These are phyloP conservation scores for Suillus weaverae DNA, from an alignment of 768 basidiomycete species.

Conservation along the genomic window DNA sequence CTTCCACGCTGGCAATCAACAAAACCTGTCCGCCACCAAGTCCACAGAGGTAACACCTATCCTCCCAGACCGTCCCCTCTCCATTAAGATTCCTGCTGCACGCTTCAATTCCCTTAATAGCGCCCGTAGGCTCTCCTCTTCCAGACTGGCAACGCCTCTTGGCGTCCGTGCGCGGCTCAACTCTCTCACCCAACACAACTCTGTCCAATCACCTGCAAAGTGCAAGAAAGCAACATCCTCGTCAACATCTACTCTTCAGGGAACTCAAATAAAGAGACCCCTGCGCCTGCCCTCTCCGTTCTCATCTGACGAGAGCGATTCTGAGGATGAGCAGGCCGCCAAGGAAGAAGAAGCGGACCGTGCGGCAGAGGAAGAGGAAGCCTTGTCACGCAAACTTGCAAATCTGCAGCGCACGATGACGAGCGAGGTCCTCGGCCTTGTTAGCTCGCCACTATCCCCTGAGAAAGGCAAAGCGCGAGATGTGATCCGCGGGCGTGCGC, in stretches of 20 bases:
- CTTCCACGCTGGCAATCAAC: constrained; percentile 48
- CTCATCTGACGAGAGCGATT: constrained; percentile 59
- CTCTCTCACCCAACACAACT: constrained; percentile 59
- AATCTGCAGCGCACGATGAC: constrained; percentile 74
- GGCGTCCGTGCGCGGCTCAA: constrained; percentile 71
- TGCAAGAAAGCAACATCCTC: constrained; percentile 57
- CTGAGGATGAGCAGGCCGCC: constrained; percentile 51
- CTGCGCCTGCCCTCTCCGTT: constrained; percentile 48
- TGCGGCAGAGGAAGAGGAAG: constrained; percentile 64
- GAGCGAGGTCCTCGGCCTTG: constrained; percentile 69
- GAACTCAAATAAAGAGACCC: constrained; percentile 38
- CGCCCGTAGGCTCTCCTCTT: constrained; percentile 34
- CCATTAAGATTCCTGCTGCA: constrained; percentile 4
- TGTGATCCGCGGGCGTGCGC: constrained; percentile 45
- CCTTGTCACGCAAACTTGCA: constrained; percentile 64
- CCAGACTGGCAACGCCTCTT: constrained; percentile 52
- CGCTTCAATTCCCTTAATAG: constrained; percentile 3
- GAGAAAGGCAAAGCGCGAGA: constrained; percentile 39
- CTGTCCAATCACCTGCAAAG: constrained; percentile 37
- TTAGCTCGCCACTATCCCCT: constrained; percentile 38
- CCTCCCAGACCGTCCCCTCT: constrained; percentile 9
- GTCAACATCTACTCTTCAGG: constrained; percentile 71
- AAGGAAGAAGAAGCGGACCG: constrained; percentile 73
- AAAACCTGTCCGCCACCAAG: constrained; percentile 27
- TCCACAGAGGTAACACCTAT: constrained; percentile 18